Evolutionary conservation across 768 basidiomycete species (phyloP).

Genomic region (Naematelia encephala): DNA sequence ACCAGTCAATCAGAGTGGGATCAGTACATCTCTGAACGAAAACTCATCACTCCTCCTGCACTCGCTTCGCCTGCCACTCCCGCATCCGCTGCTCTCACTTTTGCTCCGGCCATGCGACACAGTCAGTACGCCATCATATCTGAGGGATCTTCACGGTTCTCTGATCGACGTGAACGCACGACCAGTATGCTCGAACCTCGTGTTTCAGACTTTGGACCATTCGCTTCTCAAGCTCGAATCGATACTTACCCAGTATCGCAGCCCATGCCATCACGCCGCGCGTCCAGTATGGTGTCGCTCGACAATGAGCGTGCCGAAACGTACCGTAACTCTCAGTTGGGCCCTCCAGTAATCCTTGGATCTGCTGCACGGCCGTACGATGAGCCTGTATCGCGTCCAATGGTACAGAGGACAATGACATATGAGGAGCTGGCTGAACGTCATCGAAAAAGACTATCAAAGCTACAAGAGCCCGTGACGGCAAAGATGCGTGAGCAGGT

Average conservation of each 20-base stretch:
- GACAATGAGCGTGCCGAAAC: not conserved
- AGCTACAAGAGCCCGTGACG: conserved; percentile 80
- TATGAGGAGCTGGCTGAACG: conserved; percentile 84
- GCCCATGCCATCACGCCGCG: conserved; percentile 6
- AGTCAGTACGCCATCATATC: conserved; percentile 55
- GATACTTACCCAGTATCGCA: not conserved
- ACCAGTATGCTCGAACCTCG: conserved; percentile 64
- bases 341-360: conserved; percentile 7
- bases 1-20: conserved; percentile 64
- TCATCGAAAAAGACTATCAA: conserved; percentile 77
- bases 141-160: conserved; percentile 39
- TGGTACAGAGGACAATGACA: conserved; percentile 57
- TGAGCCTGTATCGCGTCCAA: not conserved
- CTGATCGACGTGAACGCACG: conserved; percentile 63
- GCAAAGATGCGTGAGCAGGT: conserved; percentile 73
- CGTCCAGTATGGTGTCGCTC: conserved; percentile 6
- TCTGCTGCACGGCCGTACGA: conserved; percentile 1
- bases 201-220: conserved; percentile 21
- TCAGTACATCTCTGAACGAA: conserved; percentile 76
- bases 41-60: conserved; percentile 75
- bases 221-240: not conserved
- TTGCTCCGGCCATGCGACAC: conserved; percentile 44
- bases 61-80: conserved; percentile 55
- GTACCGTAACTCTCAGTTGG: not conserved
- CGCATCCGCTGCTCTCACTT: conserved; percentile 59